phyloP scores from a whole-genome alignment of 2,329 filamentous ascomycete species.

The Aurifilum marmelostoma region DNA sequence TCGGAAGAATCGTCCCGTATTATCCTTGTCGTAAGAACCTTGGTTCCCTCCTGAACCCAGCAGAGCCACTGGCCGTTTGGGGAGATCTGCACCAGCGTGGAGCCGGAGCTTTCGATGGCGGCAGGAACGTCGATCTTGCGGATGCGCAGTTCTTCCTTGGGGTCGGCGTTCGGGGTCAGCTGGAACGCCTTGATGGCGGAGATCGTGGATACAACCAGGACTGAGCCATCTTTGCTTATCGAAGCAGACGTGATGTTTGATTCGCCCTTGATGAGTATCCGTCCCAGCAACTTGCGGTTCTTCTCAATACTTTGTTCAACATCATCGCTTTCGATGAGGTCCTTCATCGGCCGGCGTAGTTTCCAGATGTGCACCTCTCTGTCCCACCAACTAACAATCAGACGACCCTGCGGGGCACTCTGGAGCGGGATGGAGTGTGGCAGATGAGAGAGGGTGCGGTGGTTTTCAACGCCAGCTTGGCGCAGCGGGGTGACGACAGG shows the following conservation, averaged over 20 bases:
- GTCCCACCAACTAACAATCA: conserved; percentile 92
- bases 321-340: conserved; percentile 49
- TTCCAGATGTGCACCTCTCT: conserved; percentile 84
- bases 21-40: conserved; percentile 57
- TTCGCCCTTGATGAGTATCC: conserved; percentile 71
- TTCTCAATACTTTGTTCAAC: conserved; percentile 49
- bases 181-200: conserved; percentile 78
- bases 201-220: conserved; percentile 73
- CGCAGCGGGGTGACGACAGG: conserved; percentile 81
- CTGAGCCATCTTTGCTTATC: conserved; percentile 70
- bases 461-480: conserved; percentile 77
- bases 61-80: conserved; percentile 72
- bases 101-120: conserved; percentile 62
- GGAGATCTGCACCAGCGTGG: conserved; percentile 70
- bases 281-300: conserved; percentile 69
- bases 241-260: conserved; percentile 75
- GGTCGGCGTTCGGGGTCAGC: conserved; percentile 56
- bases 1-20: conserved; percentile 37
- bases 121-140: conserved; percentile 69
- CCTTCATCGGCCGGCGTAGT: conserved; percentile 49
- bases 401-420: conserved; percentile 72
- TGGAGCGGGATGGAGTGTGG: conserved; percentile 76
- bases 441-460: conserved; percentile 79
- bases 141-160: conserved; percentile 67
- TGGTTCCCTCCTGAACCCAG: conserved; percentile 64